Evolutionary conservation across 768 basidiomycete species (phyloP).

Genomic region (Filobasidium wieringae): DNA sequence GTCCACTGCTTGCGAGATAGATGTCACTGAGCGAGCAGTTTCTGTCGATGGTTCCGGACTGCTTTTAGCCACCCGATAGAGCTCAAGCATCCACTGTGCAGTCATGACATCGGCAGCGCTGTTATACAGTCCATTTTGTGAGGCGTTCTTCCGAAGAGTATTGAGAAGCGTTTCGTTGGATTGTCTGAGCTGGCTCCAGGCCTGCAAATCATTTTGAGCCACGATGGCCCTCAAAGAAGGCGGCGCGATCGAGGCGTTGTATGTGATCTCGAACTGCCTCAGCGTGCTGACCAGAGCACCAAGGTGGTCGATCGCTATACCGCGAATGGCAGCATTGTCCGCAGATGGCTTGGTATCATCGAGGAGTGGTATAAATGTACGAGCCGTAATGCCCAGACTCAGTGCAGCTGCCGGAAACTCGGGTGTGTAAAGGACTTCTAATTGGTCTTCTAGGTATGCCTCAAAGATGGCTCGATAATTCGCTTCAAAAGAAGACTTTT

Average conservation of each 20-base stretch:
- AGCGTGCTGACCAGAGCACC: slow-evolving; percentile 83
- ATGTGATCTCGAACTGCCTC: slow-evolving; percentile 19
- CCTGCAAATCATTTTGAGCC: no score
- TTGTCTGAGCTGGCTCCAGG: not conserved
- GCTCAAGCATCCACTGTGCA: slow-evolving; percentile 5
- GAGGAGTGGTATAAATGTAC: slow-evolving; percentile 72
- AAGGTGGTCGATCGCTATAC: slow-evolving; percentile 81
- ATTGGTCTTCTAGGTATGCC: slow-evolving; percentile 72
- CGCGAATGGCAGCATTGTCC: slow-evolving; percentile 76
- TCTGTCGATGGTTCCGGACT: not conserved
- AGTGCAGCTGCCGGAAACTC: slow-evolving; percentile 93
- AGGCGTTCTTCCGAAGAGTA: not conserved
- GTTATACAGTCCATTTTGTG: slow-evolving; percentile 3
- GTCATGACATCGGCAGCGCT: slow-evolving; percentile 18
- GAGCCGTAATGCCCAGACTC: slow-evolving; percentile 64
- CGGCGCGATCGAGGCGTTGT: no score
- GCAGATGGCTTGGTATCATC: slow-evolving; percentile 62
- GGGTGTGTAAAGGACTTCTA: slow-evolving; percentile 81
- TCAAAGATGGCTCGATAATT: slow-evolving; percentile 91
- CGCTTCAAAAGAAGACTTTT: slow-evolving; percentile 72
- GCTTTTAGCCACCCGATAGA: not conserved
- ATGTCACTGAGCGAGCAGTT: not conserved
- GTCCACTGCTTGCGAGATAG: not conserved
- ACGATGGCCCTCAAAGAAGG: no score
- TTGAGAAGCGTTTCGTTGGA: not conserved